Percentiles rank a stretch among this genome's conserved stretches.
Conservation (phyloP, 2,329 filamentous ascomycete species). For the Aspergillus sp. region DNA sequence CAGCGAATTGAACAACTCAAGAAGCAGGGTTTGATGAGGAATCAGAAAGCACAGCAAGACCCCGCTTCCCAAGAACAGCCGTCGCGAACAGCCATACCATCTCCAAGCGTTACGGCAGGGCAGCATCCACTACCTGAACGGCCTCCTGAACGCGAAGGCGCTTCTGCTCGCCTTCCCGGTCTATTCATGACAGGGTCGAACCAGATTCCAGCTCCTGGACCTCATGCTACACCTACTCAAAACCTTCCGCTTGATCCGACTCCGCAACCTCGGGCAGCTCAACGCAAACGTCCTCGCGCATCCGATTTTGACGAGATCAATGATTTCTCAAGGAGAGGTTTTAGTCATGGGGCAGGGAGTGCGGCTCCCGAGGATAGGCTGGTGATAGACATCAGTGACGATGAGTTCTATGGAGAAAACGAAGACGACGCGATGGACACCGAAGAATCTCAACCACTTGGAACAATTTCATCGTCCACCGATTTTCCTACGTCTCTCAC, state of each 20-base stretch:
- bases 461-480: conserved; percentile 42
- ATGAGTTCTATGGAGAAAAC: conserved; percentile 44
- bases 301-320: conserved; percentile 61
- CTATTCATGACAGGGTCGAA: conserved; percentile 42
- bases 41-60: conserved; percentile 23
- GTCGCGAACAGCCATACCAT: conserved; percentile 3
- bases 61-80: conserved; percentile 3
- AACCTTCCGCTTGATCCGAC: conserved; percentile 13
- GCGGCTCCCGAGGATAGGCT: conserved; percentile 51
- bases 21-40: conserved; percentile 42
- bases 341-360: conserved; percentile 46
- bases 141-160: conserved; percentile 25
- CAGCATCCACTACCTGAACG: conserved; percentile 34
- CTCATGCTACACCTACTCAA: conserved; percentile 6
- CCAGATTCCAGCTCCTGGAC: conserved; percentile 3
- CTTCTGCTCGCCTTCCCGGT: conserved; percentile 43
- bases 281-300: conserved; percentile 57
- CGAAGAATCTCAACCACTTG: conserved; percentile 18
- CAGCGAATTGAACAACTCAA: conserved; percentile 72
- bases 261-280: conserved; percentile 16
- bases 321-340: conserved; percentile 51
- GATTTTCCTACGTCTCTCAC: conserved; percentile 37
- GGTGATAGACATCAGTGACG: conserved; percentile 80
- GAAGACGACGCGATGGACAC: conserved; percentile 24
- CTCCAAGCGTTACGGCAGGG: conserved; percentile 4